phyloP scores from a whole-genome alignment of 2,329 filamentous ascomycete genomes.

The Fusarium buxicola region DNA sequence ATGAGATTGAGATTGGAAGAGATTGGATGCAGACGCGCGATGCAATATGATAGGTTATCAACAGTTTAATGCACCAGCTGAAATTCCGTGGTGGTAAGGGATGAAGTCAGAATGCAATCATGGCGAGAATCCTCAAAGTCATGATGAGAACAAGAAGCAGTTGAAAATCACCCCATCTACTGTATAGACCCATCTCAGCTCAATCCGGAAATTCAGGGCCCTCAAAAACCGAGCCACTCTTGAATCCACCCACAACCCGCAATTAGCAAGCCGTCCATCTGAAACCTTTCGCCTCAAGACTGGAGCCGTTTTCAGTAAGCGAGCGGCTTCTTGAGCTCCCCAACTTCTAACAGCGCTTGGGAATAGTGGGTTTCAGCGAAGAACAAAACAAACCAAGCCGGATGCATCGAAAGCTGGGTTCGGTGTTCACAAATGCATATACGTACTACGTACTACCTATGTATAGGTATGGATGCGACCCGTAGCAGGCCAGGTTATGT shows the following conservation, averaged over 20 bases:
- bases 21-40: slow-evolving; percentile 6
- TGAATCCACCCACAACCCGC: background rate
- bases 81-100: background rate
- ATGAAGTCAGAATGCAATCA: slow-evolving; percentile 13
- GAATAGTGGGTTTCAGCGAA: slow-evolving; percentile 5
- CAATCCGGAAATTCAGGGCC: slow-evolving; percentile 21
- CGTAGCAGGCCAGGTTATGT: background rate
- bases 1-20: slow-evolving; percentile 33
- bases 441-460: too few relatives aligned
- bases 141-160: too few relatives aligned
- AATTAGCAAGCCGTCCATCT: slow-evolving; percentile 4
- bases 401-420: slow-evolving; percentile 4
- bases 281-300: slow-evolving; percentile 27
- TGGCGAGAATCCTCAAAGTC: slow-evolving; percentile 1
- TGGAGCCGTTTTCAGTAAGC: slow-evolving; percentile 14
- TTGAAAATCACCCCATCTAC: background rate
- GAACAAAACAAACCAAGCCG: slow-evolving; percentile 1
- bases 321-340: slow-evolving; percentile 6
- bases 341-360: background rate
- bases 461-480: background rate
- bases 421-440: too few relatives aligned
- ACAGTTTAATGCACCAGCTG: slow-evolving; percentile 20
- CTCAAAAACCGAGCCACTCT: slow-evolving; percentile 5
- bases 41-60: slow-evolving; percentile 19
- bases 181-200: too few relatives aligned